phyloP scores from a whole-genome alignment of 306 rosid genomes.

The Quercus robur region DNA sequence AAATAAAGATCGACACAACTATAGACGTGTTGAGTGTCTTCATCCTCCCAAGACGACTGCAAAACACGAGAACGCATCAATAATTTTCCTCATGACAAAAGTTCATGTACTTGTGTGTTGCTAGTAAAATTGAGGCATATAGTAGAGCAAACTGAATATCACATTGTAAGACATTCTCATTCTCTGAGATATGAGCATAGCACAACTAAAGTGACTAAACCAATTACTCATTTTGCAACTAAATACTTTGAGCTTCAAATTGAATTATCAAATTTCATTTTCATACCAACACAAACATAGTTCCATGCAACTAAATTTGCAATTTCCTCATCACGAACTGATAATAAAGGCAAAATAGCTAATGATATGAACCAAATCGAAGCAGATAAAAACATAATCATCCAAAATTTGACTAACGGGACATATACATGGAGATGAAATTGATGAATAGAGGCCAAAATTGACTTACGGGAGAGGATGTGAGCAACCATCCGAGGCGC shows the following conservation, averaged over 20 bases:
- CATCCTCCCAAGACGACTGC: constrained; percentile 90
- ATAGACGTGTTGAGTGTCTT: constrained; percentile 55
- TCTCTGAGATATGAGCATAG: no score
- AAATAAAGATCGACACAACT: constrained; percentile 88
- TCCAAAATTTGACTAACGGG: not conserved
- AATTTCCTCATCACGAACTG: not conserved
- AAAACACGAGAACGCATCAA: constrained; percentile 27
- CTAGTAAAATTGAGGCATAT: not conserved
- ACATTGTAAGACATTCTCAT: not conserved
- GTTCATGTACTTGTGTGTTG: not conserved
- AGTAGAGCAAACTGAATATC: not conserved
- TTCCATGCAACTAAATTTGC: not conserved
- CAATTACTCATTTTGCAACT: not conserved
- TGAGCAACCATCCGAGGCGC: constrained; percentile 93
- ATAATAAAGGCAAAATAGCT: not conserved
- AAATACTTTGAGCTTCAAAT: not conserved
- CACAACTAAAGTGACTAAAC: no score
- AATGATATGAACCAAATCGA: not conserved
- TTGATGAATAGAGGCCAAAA: not conserved
- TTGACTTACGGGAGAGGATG: constrained; percentile 65
- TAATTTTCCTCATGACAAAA: constrained; percentile 16
- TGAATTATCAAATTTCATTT: not conserved
- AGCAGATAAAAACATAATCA: not conserved
- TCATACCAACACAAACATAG: not conserved
- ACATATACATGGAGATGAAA: constrained; percentile 3